Evolutionary conservation across 805 yeast species (phyloP), one percentile per base, ranked within the genome.

Genomic region (Candida andamanensis): DNA sequence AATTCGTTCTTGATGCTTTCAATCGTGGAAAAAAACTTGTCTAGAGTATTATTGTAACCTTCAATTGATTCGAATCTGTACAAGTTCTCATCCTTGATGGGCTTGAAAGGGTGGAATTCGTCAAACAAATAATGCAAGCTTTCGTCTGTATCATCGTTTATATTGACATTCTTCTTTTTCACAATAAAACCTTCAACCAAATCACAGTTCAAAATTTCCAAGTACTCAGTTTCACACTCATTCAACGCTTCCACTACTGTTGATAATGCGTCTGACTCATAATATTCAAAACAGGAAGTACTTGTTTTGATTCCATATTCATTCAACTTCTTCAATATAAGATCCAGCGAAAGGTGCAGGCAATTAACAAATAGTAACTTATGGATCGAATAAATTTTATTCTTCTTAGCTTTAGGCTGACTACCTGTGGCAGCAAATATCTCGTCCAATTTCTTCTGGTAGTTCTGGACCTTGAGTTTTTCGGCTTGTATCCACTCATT

Each of bases 1-100:
- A 84, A 57, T 0, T 87, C 79, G 46, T 78, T 75, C 47, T 85
- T 85, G 4, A 86, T 76, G 4, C 94, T 78, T 49, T 90, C 95
- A 11, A 89, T 64, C 0, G 90, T 78, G 0, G 96, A 85, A 52
- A 84, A 90, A 50, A 84, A 90, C 24, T 63, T 66, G 55, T 90
- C 98, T 14, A 90, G 68, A 0, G 97, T 80, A 36, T 74, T 72
- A 50, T 86, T 89, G 54, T 86, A 90, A 6, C 61, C 56, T 10
- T 76, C 57, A 6, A 39, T 23, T 4, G 15, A 5, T 13, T 60
- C 63, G 14, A 78, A 48, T 15, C 61, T 58, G 30, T 48, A 54
- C 6, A 46, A 39, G 1, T 44, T 41, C 2, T 44, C 43, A 7
- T 58, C 54, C 30, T 70, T 56, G 33, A 50, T 47, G 2, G 87